phyloP scores from a whole-genome alignment of 1,284 basidiomycete genomes.

The Ceratobasidium theobromae region DNA sequence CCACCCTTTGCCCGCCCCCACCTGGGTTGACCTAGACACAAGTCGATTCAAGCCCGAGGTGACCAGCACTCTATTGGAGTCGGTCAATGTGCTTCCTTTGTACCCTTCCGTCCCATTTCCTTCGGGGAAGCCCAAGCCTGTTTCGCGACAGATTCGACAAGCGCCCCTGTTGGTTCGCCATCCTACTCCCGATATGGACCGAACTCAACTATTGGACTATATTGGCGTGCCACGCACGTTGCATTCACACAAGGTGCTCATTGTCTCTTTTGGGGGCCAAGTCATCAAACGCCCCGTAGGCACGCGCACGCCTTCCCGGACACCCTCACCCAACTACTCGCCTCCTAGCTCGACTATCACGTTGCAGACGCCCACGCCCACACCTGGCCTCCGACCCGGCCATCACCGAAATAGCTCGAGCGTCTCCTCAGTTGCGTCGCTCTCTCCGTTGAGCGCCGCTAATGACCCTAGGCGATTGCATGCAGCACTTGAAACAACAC shows the following conservation, averaged over 20 bases:
- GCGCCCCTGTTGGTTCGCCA: conserved; percentile 68
- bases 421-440: not conserved
- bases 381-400: not conserved
- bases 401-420: conserved; percentile 11
- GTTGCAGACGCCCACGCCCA: not conserved
- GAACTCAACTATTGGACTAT: conserved; percentile 54
- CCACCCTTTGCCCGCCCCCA: conserved; percentile 58
- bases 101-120: conserved; percentile 49
- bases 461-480: conserved; percentile 26
- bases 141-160: conserved; percentile 50
- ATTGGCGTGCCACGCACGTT: conserved; percentile 57
- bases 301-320: conserved; percentile 12
- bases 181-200: conserved; percentile 52
- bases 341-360: not conserved
- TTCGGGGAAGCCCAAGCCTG: conserved; percentile 37
- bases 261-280: conserved; percentile 79
- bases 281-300: conserved; percentile 59
- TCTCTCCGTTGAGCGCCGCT: not conserved
- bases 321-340: conserved; percentile 19
- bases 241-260: conserved; percentile 56
- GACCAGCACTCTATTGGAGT: conserved; percentile 45
- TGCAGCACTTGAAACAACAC: conserved; percentile 7
- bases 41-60: conserved; percentile 52
- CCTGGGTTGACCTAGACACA: conserved; percentile 60
- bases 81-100: conserved; percentile 41